These are phyloP conservation scores for Hypoxylon fragiforme DNA, from an alignment of 495 filamentous ascomycete genomes.

Conservation along the genomic window DNA sequence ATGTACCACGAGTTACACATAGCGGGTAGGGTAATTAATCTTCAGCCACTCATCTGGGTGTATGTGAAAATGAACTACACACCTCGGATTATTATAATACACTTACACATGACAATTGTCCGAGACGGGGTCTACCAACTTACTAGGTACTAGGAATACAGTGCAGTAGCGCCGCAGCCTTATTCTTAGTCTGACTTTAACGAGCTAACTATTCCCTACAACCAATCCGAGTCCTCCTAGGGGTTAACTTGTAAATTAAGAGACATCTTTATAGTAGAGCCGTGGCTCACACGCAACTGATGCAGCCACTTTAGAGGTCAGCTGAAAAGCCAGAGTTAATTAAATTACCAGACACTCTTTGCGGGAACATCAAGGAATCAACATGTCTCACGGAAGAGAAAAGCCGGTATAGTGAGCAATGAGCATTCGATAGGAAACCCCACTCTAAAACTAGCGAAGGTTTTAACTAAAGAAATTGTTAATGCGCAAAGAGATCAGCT, in stretches of 20 bases:
- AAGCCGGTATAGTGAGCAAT: too few species aligned
- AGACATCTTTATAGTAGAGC: slow-evolving; percentile 20
- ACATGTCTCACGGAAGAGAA: slow-evolving; percentile 26
- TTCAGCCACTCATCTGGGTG: slow-evolving; percentile 21
- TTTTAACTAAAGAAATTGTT: slow-evolving; percentile 16
- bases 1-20: slow-evolving; percentile 21
- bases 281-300: slow-evolving; percentile 11
- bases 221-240: slow-evolving; percentile 17
- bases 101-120: slow-evolving; percentile 28
- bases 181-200: slow-evolving; percentile 27
- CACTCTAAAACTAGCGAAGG: slow-evolving; percentile 13
- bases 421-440: slow-evolving; percentile 14
- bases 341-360: slow-evolving; percentile 29
- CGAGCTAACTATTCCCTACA: slow-evolving; percentile 3
- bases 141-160: slow-evolving; percentile 17
- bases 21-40: slow-evolving; percentile 17
- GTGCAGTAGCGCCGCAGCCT: slow-evolving; percentile 33
- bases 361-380: slow-evolving; percentile 9
- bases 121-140: slow-evolving; percentile 11
- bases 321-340: slow-evolving; percentile 18
- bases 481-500: slow-evolving; percentile 20
- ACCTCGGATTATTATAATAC: slow-evolving; percentile 27
- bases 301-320: slow-evolving; percentile 18
- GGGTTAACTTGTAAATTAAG: slow-evolving; percentile 32
- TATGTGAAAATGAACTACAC: slow-evolving; percentile 31